phyloP scores from a whole-genome alignment of 495 filamentous ascomycete genomes.

The Bryoglossum gracile region DNA sequence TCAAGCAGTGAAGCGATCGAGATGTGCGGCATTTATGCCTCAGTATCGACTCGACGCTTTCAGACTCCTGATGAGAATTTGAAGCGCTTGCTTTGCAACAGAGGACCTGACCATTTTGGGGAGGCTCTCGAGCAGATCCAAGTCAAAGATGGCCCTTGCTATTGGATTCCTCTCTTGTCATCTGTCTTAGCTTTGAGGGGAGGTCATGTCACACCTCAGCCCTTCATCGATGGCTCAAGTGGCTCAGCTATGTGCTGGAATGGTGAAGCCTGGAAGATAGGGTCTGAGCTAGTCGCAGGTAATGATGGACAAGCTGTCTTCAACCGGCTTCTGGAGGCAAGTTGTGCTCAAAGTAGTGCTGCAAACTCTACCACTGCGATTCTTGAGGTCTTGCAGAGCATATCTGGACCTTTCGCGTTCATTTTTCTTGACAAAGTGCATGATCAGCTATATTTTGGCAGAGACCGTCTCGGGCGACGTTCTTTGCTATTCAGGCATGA shows the following conservation, averaged over 20 bases:
- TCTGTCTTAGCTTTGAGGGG: slow-evolving; percentile 85
- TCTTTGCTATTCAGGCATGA: slow-evolving; percentile 59
- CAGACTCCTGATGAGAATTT: slow-evolving; percentile 11
- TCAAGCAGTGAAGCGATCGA: neutral
- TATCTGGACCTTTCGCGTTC: slow-evolving; percentile 87
- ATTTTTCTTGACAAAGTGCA: slow-evolving; percentile 68
- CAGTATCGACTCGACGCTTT: slow-evolving; percentile 14
- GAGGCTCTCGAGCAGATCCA: slow-evolving; percentile 27
- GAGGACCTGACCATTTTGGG: slow-evolving; percentile 47
- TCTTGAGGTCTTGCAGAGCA: slow-evolving; percentile 46
- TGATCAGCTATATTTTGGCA: slow-evolving; percentile 62
- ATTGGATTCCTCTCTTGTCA: slow-evolving; percentile 60
- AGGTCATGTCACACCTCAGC: slow-evolving; percentile 61
- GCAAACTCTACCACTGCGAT: slow-evolving; percentile 32
- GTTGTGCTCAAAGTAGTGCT: slow-evolving; percentile 20
- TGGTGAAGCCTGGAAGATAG: slow-evolving; percentile 89
- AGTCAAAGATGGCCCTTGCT: slow-evolving; percentile 21
- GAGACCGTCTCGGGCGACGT: slow-evolving; percentile 80
- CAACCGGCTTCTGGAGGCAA: slow-evolving; percentile 48
- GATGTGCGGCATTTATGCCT: slow-evolving; percentile 27
- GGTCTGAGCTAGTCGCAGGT: slow-evolving; percentile 42
- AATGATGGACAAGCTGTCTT: slow-evolving; percentile 78
- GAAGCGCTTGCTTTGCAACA: slow-evolving; percentile 22
- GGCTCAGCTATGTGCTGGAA: slow-evolving; percentile 90
- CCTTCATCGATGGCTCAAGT: slow-evolving; percentile 52